Evolutionary conservation across 2,329 filamentous ascomycete species (phyloP).

Genomic region (Penicillium sclerotigenum): DNA sequence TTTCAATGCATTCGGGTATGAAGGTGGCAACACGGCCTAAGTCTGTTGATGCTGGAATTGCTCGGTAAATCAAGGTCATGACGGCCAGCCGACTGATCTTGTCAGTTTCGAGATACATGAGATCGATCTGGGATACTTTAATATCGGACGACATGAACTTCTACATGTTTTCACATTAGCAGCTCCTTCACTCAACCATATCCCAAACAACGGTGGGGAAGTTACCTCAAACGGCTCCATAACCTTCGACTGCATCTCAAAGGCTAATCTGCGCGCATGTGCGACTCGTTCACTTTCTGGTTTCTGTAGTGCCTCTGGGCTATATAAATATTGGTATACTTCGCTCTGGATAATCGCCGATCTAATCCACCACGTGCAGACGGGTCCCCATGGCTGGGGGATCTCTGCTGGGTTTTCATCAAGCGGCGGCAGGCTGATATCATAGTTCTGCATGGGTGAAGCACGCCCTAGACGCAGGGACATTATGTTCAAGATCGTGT

Average conservation of each 20-base stretch:
- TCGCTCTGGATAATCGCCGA: conserved; percentile 57
- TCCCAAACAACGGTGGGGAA: background rate
- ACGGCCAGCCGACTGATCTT: conserved; percentile 38
- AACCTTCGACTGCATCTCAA: conserved; percentile 27
- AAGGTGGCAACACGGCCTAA: conserved; percentile 29
- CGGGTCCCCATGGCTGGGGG: conserved; percentile 40
- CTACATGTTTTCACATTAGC: conserved; percentile 6
- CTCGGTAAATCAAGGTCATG: conserved; percentile 41
- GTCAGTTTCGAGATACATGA: conserved; percentile 30
- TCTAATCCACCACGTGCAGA: conserved; percentile 55
- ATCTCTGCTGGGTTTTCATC: conserved; percentile 11
- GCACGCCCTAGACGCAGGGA: conserved; percentile 59
- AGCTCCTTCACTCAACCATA: background rate
- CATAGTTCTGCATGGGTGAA: conserved; percentile 58
- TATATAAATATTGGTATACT: conserved; percentile 59
- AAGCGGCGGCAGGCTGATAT: conserved; percentile 50
- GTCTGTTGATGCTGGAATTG: conserved; percentile 33
- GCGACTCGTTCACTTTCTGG: conserved; percentile 26
- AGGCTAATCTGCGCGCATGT: conserved; percentile 29
- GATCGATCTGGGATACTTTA: conserved; percentile 26
- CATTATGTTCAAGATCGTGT: conserved; percentile 58
- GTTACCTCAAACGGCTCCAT: conserved; percentile 33
- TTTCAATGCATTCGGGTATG: conserved; percentile 37
- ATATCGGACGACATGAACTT: conserved; percentile 4
- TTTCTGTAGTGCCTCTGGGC: conserved; percentile 30